These are phyloP conservation scores for Plasmodium vivax DNA, from an alignment of 169 alveolate species.

Conservation along the genomic window DNA sequence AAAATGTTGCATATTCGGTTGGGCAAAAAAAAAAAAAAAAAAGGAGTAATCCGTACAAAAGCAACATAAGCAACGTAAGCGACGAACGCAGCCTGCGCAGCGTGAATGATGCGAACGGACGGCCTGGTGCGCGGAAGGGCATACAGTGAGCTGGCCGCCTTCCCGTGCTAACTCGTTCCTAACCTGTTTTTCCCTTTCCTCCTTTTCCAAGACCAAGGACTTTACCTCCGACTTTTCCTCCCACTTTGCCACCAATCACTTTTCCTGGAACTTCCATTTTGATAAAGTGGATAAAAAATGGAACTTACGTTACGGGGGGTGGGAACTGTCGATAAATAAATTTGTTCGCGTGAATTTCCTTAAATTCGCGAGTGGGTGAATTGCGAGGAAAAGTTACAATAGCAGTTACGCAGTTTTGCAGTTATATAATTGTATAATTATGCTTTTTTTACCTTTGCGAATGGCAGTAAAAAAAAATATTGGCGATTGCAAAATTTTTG, in stretches of 20 bases:
- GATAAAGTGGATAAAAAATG: background rate
- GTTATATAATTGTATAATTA: background rate
- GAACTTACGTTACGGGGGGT: background rate
- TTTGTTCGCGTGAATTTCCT: background rate
- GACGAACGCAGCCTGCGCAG: too few relatives aligned
- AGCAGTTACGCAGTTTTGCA: background rate
- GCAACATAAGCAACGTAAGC: background rate
- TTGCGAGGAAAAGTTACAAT: background rate
- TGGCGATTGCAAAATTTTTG: background rate
- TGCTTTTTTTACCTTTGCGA: background rate
- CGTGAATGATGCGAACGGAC: background rate
- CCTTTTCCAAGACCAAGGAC: slow-evolving; percentile 88
- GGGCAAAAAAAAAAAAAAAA: background rate
- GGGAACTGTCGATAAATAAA: background rate
- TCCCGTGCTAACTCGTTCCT: slow-evolving; percentile 10
- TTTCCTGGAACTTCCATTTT: slow-evolving; percentile 77
- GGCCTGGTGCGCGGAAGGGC: background rate
- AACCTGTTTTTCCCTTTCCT: slow-evolving; percentile 88
- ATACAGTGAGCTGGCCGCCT: background rate
- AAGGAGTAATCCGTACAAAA: background rate
- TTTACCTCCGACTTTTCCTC: slow-evolving; percentile 92
- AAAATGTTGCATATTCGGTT: background rate
- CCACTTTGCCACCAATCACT: slow-evolving; percentile 90
- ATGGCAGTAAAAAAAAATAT: background rate
- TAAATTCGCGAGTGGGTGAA: background rate